These are phyloP conservation scores for Boeremia exigua DNA, from an alignment of 2,329 filamentous ascomycete species.

Conservation along the genomic window DNA sequence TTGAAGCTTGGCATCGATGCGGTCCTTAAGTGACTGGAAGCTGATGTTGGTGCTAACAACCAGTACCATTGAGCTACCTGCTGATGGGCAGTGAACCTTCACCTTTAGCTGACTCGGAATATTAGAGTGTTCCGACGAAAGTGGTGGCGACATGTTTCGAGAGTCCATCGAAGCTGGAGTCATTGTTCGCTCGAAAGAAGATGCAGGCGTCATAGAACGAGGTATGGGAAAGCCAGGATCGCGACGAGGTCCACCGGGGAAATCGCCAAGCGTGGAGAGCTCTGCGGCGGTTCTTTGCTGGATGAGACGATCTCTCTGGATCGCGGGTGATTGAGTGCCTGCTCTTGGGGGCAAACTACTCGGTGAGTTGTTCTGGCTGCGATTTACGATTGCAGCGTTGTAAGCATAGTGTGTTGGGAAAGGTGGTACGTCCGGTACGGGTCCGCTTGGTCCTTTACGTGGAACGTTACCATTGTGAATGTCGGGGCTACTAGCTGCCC, in stretches of 20 bases:
- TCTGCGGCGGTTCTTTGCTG: conserved; percentile 44
- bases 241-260: conserved; percentile 38
- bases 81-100: conserved; percentile 80
- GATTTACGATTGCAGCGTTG: conserved; percentile 67
- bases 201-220: conserved; percentile 48
- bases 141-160: conserved; percentile 48
- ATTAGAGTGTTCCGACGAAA: conserved; percentile 38
- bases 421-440: conserved; percentile 54
- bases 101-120: conserved; percentile 86
- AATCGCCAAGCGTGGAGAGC: conserved; percentile 48
- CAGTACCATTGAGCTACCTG: conserved; percentile 91
- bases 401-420: conserved; percentile 65
- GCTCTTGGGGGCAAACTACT: conserved; percentile 70
- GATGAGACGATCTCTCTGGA: conserved; percentile 65
- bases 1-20: conserved; percentile 93
- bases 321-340: conserved; percentile 73
- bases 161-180: conserved; percentile 48
- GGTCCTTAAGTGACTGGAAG: conserved; percentile 90
- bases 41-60: conserved; percentile 95
- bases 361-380: conserved; percentile 84
- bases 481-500: conserved; percentile 94
- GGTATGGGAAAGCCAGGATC: conserved; percentile 39
- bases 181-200: conserved; percentile 48
- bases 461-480: conserved; percentile 70
- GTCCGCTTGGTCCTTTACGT: conserved; percentile 62